These are phyloP conservation scores for Scopulariopsis brevicaulis DNA, from an alignment of 2,329 filamentous ascomycete species.

Conservation along the genomic window DNA sequence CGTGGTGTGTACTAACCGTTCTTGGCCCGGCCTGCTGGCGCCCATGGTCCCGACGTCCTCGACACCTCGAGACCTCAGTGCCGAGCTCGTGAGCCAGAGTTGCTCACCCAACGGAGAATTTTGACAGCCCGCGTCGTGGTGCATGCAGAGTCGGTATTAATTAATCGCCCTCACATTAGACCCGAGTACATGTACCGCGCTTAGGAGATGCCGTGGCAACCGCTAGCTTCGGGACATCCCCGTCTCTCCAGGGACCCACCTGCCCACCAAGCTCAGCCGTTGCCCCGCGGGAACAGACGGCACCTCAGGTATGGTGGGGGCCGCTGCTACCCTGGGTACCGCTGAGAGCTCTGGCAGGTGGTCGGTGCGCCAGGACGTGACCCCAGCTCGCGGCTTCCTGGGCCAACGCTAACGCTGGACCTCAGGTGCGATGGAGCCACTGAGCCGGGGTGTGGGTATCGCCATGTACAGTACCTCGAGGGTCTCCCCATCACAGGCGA, in stretches of 20 bases:
- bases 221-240: neutral
- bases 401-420: neutral
- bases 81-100: neutral
- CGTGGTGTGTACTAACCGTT: neutral
- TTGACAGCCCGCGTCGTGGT: neutral
- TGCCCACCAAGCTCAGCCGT: slow-evolving; percentile 2
- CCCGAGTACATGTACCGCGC: neutral
- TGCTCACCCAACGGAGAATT: neutral
- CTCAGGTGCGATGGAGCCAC: neutral
- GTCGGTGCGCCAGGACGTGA: slow-evolving; percentile 1
- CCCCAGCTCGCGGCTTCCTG: neutral
- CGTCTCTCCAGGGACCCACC: neutral
- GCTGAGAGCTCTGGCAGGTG: neutral
- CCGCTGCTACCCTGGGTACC: neutral
- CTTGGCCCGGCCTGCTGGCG: neutral
- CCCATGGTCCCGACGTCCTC: neutral
- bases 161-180: no score
- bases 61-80: neutral
- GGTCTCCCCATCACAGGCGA: neutral
- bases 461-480: neutral
- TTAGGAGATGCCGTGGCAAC: neutral
- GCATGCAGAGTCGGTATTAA: no score
- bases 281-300: slow-evolving; percentile 2
- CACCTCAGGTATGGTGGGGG: neutral
- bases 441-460: neutral